These are phyloP conservation scores for Polychaeton citri DNA, from an alignment of 2,329 filamentous ascomycete species.

Conservation along the genomic window DNA sequence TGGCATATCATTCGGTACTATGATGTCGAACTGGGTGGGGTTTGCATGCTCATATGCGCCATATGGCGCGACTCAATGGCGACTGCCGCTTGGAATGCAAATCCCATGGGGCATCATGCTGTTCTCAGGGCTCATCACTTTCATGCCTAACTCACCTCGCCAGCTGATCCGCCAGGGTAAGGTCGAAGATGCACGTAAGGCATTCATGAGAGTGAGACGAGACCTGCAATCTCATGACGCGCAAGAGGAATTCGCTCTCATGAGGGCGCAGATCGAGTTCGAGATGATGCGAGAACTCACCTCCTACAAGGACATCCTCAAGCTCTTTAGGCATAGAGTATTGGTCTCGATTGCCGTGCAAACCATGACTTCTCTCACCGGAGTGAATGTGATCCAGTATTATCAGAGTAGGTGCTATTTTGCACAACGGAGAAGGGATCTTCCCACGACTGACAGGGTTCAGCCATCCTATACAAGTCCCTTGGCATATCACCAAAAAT, in stretches of 20 bases:
- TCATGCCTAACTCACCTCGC: constrained; percentile 44
- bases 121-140: constrained; percentile 40
- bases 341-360: constrained; percentile 43
- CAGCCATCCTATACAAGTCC: constrained; percentile 40
- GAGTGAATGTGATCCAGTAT: constrained; percentile 43
- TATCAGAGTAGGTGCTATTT: constrained; percentile 6
- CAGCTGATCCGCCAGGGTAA: constrained; percentile 39
- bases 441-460: no score
- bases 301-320: constrained; percentile 39
- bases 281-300: constrained; percentile 44
- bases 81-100: constrained; percentile 41
- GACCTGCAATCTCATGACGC: constrained; percentile 32
- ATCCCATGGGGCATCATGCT: constrained; percentile 44
- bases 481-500: constrained; percentile 37
- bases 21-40: constrained; percentile 45
- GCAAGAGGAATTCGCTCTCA: constrained; percentile 40
- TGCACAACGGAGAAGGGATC: no score
- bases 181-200: constrained; percentile 33
- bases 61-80: constrained; percentile 42
- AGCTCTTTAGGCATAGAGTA: constrained; percentile 37
- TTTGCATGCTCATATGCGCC: constrained; percentile 42
- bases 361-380: constrained; percentile 42
- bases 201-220: constrained; percentile 36
- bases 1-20: constrained; percentile 43
- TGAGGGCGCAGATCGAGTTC: constrained; percentile 37